These are phyloP conservation scores for Trichoderma sp. DNA, from an alignment of 2,329 filamentous ascomycete genomes.

Conservation along the genomic window DNA sequence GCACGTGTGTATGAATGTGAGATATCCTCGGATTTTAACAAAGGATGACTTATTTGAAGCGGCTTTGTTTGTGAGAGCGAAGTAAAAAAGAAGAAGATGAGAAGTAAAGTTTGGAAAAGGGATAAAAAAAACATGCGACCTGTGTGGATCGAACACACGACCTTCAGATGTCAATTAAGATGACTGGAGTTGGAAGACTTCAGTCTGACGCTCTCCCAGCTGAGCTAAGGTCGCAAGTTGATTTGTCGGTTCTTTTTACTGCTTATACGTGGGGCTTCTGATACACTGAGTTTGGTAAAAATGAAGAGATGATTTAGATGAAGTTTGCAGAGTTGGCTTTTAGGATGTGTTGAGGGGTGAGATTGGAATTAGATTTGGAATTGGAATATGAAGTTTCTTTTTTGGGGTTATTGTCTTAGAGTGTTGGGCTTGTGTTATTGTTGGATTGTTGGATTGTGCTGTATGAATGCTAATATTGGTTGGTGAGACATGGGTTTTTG, in stretches of 20 bases:
- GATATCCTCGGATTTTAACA: background rate
- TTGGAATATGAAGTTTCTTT: background rate
- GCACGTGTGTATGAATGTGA: no score
- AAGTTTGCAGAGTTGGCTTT: background rate
- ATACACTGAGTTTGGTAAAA: no score
- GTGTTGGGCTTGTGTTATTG: background rate
- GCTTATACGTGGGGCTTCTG: background rate
- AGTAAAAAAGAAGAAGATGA: background rate
- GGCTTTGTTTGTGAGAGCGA: background rate
- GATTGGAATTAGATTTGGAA: background rate
- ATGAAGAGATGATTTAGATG: background rate
- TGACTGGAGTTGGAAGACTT: constrained; percentile 8
- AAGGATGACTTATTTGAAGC: background rate
- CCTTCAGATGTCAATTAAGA: constrained; percentile 14
- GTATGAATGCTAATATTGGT: background rate
- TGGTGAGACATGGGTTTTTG: background rate
- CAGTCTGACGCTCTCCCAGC: constrained; percentile 21
- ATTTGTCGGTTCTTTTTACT: background rate
- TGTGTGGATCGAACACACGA: constrained; percentile 21
- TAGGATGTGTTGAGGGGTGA: background rate
- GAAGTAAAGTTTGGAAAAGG: background rate
- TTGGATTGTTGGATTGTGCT: background rate
- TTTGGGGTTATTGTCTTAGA: background rate
- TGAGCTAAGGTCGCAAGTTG: constrained; percentile 20
- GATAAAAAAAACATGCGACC: constrained; percentile 8